Conservation (phyloP, 768 basidiomycete species). For the Leccinum longicurvipes region DNA sequence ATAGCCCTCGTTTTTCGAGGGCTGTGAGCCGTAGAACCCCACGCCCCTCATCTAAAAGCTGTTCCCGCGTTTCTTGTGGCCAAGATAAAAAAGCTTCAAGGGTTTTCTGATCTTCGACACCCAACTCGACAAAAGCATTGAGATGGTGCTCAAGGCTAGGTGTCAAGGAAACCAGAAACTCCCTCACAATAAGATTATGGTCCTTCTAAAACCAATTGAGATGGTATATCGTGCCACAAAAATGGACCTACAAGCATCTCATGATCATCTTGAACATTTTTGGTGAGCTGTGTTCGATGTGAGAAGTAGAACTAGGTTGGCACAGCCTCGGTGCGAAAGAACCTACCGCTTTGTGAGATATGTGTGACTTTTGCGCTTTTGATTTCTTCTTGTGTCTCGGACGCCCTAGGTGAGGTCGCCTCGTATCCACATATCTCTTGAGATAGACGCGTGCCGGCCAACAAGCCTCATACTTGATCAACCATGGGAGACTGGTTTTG, state of each 20-base stretch:
- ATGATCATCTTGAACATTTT: not conserved
- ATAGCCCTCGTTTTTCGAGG: constrained; percentile 19
- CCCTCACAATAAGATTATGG: not conserved
- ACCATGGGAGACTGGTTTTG: constrained; percentile 12
- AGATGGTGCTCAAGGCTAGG: constrained; percentile 22
- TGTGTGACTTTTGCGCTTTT: not conserved
- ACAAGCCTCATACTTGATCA: constrained; percentile 14
- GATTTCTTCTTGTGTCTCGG: not conserved
- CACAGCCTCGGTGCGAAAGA: not conserved
- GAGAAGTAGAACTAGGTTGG: not conserved
- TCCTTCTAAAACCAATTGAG: not conserved
- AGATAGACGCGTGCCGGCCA: constrained; percentile 22
- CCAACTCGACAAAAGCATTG: constrained; percentile 19
- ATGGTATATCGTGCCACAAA: not conserved
- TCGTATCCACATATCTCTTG: constrained; percentile 14
- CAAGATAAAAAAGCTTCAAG: constrained; percentile 24
- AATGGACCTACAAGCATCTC: not conserved
- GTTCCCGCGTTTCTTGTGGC: constrained; percentile 11
- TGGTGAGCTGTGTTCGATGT: not conserved
- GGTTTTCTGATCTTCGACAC: constrained; percentile 20
- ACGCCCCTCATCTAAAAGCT: constrained; percentile 16
- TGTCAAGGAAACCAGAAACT: constrained; percentile 19
- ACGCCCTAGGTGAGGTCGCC: constrained; percentile 2
- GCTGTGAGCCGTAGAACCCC: constrained; percentile 15
- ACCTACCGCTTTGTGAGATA: not conserved